Base-by-base conservation (phyloP, 192 early-diverging fungal species). In the Thamnidium elegans region DNA sequence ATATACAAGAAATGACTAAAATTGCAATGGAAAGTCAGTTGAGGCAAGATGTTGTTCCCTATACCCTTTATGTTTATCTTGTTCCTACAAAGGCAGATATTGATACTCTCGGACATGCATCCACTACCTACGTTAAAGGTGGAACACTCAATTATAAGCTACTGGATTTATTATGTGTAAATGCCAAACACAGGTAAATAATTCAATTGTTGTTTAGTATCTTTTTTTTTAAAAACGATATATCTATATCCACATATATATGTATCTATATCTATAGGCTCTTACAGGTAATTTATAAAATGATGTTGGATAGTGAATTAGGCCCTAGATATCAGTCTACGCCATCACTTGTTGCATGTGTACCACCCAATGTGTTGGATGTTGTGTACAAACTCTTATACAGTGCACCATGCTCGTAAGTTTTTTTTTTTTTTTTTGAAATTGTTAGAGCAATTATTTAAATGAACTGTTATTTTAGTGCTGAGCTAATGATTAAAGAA, bases 341-440 rank as follows among this genome's bases (percentile, higher is more conserved):
- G 21, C 69, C 78, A 2, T 77, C 80, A 13, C 48, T 76, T 58
- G 59, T 85, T 54, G 81, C 74, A 2, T 90, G 89, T 48, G 84
- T 87, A 31, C 88, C 90, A 23, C 90, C 90, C 19, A 81, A 86
- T 62, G 83, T 87, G 1, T 72, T 90, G 10, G 90, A 92, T 61
- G 84, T 87, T n/a, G 83, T 90, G 36, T 92, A 89, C 63, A 89
- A 87, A 61, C 64, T 90, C 32, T 65, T 89, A n/a, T 86, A 87
- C 66, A 87, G 83, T 65, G 82, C 87, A 48, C 90, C 90, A 36
- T 88, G 86, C 60, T 86, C 89, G 65, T 86, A 85, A 72, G 73
- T 72, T 34, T 26, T 26, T 26, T 26, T 72, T 51, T 19, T 21
- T 23, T 21, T 42, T 8, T 2, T 19, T 4, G 43, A 44, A 43